These are phyloP conservation scores for Botrytis byssoidea DNA, from an alignment of 2,329 filamentous ascomycete species.

Conservation along the genomic window DNA sequence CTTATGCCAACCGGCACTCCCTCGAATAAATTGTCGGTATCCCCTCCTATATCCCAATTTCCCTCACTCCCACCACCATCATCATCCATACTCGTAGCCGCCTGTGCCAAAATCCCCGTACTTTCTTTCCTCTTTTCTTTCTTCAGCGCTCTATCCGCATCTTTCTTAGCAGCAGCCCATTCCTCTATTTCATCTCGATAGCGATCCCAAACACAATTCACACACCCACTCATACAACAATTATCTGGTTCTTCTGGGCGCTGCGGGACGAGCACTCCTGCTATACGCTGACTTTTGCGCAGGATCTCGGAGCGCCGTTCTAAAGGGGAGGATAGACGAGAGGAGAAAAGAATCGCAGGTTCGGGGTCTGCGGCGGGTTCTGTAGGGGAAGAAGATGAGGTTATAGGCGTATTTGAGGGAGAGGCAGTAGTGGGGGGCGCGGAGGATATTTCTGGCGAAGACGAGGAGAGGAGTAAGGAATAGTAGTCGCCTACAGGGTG, in stretches of 20 bases:
- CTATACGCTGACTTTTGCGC: conserved; percentile 62
- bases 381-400: conserved; percentile 20
- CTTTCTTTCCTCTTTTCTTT: conserved; percentile 39
- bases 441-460: conserved; percentile 35
- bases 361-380: conserved; percentile 36
- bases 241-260: conserved; percentile 89
- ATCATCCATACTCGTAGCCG: conserved; percentile 68
- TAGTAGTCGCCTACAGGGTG: conserved; percentile 59
- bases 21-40: conserved; percentile 67
- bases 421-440: conserved; percentile 30
- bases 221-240: conserved; percentile 98
- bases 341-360: conserved; percentile 76
- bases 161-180: conserved; percentile 64
- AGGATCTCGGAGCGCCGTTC: conserved; percentile 62
- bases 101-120: conserved; percentile 17
- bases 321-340: conserved; percentile 69
- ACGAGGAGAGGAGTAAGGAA: conserved; percentile 52
- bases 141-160: conserved; percentile 30
- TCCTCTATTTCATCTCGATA: conserved; percentile 91
- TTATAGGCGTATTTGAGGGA: conserved; percentile 28
- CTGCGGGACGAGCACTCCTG: conserved; percentile 79
- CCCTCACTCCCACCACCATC: conserved; percentile 74
- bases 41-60: conserved; percentile 55
- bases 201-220: conserved; percentile 94
- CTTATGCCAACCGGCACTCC: conserved; percentile 87